Evolutionary conservation across 2,329 filamentous ascomycete species (phyloP), one percentile per base, ranked within the genome.

Genomic region (Beauveria australis): DNA sequence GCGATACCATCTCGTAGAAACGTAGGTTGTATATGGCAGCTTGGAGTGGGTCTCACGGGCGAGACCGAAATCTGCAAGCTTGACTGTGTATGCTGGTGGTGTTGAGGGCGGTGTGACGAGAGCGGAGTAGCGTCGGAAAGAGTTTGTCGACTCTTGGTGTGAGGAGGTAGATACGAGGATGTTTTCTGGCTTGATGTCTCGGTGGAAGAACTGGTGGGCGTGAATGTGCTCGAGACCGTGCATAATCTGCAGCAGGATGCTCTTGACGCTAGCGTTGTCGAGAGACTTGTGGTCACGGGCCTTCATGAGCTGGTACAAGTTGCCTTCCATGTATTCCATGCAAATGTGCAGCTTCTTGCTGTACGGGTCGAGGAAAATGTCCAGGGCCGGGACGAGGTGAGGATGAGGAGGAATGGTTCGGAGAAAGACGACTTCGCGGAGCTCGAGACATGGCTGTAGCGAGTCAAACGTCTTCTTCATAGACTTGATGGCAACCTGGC

Each of bases 321-420:
- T 99, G 55, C 94, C 94, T 73, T 99, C 94, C 94, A 99, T 99
- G 76, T 96, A 97, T 78, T 99, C 94, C 94, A 99, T 99, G 71
- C 85, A 88, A 67, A 99, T 99, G 75, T 99, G 94, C 49, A 99
- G 86, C 76, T 97, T 96, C 78, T 92, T 95, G 77, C 84, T 96
- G 73, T 91, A 89, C 0, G 94, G 94, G 71, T 99, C 94, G 69
- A 99, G 85, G 76, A 99, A 99, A 70, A 99, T 99, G 76, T 99
- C 94, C 66, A 97, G 83, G 5, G 94, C 93, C 41, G 94, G 94
- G n/a, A 99, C 94, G 40, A 99, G 83, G 74, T 99, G 94, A 67
- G 87, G 85, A 71, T 99, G 94, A 49, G 84, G 80, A 2, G 94
- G 94, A 18, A 99, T 80, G 12, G 92, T 93, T 70, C 91, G 88